Evolutionary conservation across 768 basidiomycete genomes (phyloP).

Genomic region (Lepiota venenata): DNA sequence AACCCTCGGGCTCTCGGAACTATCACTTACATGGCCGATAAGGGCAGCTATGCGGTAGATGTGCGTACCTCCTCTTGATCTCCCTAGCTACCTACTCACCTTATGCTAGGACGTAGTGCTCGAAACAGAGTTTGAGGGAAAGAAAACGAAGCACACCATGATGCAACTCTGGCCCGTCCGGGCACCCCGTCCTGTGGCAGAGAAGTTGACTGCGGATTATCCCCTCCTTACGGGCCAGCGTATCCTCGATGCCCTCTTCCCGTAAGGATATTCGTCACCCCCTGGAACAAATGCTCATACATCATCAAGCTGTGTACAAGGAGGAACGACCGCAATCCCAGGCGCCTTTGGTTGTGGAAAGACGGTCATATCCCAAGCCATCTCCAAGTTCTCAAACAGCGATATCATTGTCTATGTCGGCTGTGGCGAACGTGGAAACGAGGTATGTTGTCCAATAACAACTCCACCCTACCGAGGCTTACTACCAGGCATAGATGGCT

Average conservation of each 20-base stretch:
- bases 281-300: not conserved
- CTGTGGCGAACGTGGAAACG: constrained; percentile 98
- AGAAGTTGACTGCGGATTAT: constrained; percentile 90
- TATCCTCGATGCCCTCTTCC: constrained; percentile 95
- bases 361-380: constrained; percentile 97
- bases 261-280: constrained; percentile 45
- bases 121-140: constrained; percentile 97
- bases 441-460: constrained; percentile 42
- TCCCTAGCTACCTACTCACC: not conserved
- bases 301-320: constrained; percentile 77
- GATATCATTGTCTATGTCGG: constrained; percentile 99
- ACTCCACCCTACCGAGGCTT: not conserved
- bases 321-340: constrained; percentile 95
- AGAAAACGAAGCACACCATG: constrained; percentile 89
- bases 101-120: constrained; percentile 78
- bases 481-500: constrained; percentile 61
- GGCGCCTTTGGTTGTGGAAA: constrained; percentile 99
- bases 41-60: constrained; percentile 89
- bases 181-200: constrained; percentile 92
- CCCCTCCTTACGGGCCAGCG: constrained; percentile 96
- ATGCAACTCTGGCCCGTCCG: constrained; percentile 99
- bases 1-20: constrained; percentile 93
- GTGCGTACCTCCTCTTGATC: constrained; percentile 40
- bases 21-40: constrained; percentile 89
- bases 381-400: constrained; percentile 98